Evolutionary conservation across 345 rosid species (phyloP).

Genomic region (Pistacia vera): DNA sequence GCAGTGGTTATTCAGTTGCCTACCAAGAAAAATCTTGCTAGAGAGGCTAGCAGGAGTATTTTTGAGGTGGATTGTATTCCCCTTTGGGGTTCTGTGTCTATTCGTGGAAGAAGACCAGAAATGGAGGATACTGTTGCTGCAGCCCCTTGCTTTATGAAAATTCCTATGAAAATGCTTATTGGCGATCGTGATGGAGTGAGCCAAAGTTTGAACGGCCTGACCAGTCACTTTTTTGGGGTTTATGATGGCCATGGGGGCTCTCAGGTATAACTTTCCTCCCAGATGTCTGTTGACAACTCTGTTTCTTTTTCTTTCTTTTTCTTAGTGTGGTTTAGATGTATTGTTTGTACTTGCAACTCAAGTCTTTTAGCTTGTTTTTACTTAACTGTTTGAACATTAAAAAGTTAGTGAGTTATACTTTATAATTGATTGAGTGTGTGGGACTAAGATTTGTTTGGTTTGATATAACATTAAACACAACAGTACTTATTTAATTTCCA

Average conservation of each 20-base stretch:
- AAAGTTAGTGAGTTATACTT: not conserved
- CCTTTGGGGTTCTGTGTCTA: constrained; percentile 80
- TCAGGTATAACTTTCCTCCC: constrained; percentile 52
- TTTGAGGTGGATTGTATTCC: constrained; percentile 85
- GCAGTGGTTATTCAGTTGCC: constrained; percentile 69
- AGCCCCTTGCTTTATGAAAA: constrained; percentile 60
- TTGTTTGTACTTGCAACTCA: not conserved
- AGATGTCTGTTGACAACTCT: not conserved
- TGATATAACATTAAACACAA: no score
- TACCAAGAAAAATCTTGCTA: constrained; percentile 44
- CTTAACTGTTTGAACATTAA: not conserved
- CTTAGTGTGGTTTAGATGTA: not conserved
- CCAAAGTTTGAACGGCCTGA: constrained; percentile 66
- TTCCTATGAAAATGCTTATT: constrained; percentile 82
- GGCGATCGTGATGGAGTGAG: constrained; percentile 64
- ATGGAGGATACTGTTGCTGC: constrained; percentile 87
- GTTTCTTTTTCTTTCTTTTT: not conserved
- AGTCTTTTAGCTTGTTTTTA: not conserved
- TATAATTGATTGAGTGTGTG: not conserved
- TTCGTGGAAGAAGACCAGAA: constrained; percentile 81
- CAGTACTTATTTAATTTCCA: no score
- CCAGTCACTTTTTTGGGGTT: constrained; percentile 87
- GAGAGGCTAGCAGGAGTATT: constrained; percentile 63
- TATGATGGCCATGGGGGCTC: constrained; percentile 98
- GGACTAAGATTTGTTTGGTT: not conserved